Percentiles rank a stretch among this genome's conserved stretches.
Evolutionary conservation across 2,329 filamentous ascomycete species (phyloP).

Genomic region (Penicillium sp.): DNA sequence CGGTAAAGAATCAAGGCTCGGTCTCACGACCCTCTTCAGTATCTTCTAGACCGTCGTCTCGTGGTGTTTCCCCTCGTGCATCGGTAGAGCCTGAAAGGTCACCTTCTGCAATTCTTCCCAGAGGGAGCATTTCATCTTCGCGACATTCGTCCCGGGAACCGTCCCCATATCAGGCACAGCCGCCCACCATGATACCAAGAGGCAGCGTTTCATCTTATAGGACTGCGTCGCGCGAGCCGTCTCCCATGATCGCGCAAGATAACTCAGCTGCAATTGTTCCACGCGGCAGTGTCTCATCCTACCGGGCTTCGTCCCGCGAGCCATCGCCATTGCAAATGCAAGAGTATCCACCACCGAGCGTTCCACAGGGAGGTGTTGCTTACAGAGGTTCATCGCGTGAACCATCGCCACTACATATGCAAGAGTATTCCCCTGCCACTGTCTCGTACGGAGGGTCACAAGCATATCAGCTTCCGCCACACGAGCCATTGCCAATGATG

Average conservation of each 20-base stretch:
- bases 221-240: conserved; percentile 9
- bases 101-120: conserved; percentile 19
- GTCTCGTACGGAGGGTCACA: conserved; percentile 5
- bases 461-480: conserved; percentile 11
- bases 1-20: conserved; percentile 41
- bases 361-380: conserved; percentile 7
- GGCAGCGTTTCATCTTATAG: conserved; percentile 19
- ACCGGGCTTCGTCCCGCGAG: conserved; percentile 14
- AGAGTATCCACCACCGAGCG: conserved; percentile 4
- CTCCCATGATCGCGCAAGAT: conserved; percentile 7
- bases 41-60: conserved; percentile 31
- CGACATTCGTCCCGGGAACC: conserved; percentile 31
- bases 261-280: conserved; percentile 3
- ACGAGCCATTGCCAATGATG: conserved; percentile 1
- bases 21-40: conserved; percentile 37
- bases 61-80: conserved; percentile 29
- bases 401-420: conserved; percentile 36
- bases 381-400: conserved; percentile 21
- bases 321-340: conserved; percentile 11
- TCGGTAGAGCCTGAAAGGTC: conserved; percentile 23
- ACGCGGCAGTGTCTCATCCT: conserved; percentile 5
- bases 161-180: conserved; percentile 18
- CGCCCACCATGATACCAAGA: conserved; percentile 16
- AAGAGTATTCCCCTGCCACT: conserved; percentile 24
- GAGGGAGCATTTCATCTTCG: conserved; percentile 17